Conservation (phyloP, 768 basidiomycete species). For the Boletus speciosus region DNA sequence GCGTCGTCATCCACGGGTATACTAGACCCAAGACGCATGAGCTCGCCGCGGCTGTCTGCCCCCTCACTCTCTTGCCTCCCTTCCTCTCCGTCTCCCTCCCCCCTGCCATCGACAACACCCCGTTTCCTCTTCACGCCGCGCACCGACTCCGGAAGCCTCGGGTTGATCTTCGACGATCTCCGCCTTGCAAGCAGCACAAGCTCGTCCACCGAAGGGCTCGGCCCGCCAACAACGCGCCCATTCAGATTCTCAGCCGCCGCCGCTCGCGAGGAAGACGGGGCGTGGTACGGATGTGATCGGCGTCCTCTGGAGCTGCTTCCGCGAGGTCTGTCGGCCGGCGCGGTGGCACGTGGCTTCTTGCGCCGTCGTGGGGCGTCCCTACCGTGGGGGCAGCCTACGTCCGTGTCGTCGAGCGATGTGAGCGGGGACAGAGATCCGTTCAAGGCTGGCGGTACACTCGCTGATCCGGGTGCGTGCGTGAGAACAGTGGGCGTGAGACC, state of each 20-base stretch:
- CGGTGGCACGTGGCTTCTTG: not conserved
- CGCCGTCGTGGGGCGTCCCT: not conserved
- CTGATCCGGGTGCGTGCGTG: not conserved
- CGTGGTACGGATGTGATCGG: not conserved
- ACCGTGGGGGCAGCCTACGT: not conserved
- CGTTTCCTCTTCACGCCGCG: conserved; percentile 17
- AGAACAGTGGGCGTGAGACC: not conserved
- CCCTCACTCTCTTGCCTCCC: not conserved
- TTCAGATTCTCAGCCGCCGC: not conserved
- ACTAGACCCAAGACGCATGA: no score
- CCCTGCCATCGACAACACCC: not conserved
- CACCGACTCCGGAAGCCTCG: conserved; percentile 7
- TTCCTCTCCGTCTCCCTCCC: no score
- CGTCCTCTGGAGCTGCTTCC: not conserved
- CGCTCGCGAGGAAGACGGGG: no score
- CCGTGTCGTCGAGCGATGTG: conserved; percentile 10
- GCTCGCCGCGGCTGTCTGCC: no score
- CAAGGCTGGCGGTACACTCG: not conserved
- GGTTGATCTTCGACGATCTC: conserved; percentile 5
- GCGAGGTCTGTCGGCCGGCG: not conserved
- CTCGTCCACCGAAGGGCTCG: conserved; percentile 17
- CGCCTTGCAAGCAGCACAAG: conserved; percentile 15
- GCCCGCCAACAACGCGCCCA: conserved; percentile 13
- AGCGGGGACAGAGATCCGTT: conserved; percentile 13
- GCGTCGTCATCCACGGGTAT: not conserved